Evolutionary conservation across 1,139 yeast species (phyloP).

Genomic region (Scheffersomyces segobiensis): DNA sequence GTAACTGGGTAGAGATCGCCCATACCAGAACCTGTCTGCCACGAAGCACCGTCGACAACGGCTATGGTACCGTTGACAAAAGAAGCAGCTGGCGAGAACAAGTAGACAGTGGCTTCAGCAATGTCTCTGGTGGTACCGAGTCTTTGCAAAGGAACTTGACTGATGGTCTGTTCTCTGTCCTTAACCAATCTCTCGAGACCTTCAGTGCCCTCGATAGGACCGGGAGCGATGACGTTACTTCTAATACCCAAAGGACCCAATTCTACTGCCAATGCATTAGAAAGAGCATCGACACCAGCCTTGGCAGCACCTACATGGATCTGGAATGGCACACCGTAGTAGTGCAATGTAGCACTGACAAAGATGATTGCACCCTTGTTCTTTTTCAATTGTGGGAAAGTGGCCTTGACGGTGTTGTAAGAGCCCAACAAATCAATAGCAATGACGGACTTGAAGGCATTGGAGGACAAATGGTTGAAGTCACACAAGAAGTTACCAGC

Average conservation of each 20-base stretch:
- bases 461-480: constrained; percentile 27
- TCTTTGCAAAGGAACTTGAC: constrained; percentile 71
- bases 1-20: constrained; percentile 36
- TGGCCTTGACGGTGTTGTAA: constrained; percentile 72
- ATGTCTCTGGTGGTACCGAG: constrained; percentile 76
- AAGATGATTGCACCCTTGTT: constrained; percentile 25
- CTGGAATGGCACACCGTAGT: constrained; percentile 85
- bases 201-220: constrained; percentile 80
- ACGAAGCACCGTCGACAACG: constrained; percentile 87
- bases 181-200: constrained; percentile 62
- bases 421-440: constrained; percentile 77
- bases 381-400: constrained; percentile 22
- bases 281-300: constrained; percentile 91
- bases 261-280: constrained; percentile 82
- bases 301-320: constrained; percentile 90
- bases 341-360: constrained; percentile 73
- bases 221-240: constrained; percentile 84
- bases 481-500: constrained; percentile 30
- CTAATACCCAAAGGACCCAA: constrained; percentile 85
- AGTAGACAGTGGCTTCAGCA: constrained; percentile 83
- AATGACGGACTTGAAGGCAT: constrained; percentile 27
- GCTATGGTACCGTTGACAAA: constrained; percentile 80
- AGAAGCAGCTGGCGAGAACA: constrained; percentile 78
- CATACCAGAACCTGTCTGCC: constrained; percentile 68
- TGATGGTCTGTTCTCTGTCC: constrained; percentile 35